Conservation (phyloP, 75 land plant species). For the Azolla pinnata region DNA sequence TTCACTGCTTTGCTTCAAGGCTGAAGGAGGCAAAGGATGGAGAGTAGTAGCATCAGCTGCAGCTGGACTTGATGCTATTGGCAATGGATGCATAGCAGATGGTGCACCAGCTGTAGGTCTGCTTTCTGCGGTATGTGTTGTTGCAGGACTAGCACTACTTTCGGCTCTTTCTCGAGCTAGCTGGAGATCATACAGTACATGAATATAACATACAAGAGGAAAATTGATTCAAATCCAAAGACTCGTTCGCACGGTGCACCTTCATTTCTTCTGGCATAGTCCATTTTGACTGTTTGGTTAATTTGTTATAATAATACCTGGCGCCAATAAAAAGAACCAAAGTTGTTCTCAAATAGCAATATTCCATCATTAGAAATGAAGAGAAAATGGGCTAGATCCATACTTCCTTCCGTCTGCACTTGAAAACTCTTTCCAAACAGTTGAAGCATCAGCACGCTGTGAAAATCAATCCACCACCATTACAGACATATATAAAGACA, state of each 20-base stretch:
- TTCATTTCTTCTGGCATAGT: constrained; percentile 90
- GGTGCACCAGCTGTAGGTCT: constrained; percentile 16
- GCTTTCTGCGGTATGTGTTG: constrained; percentile 10
- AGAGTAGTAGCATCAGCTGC: constrained; percentile 8
- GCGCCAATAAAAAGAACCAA: constrained; percentile 2
- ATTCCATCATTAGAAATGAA: no score
- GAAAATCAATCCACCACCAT: constrained; percentile 1
- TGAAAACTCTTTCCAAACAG: constrained; percentile 89
- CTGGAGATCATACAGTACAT: constrained; percentile 23
- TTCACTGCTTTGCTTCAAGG: no score
- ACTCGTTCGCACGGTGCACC: no score
- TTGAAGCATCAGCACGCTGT: constrained; percentile 97
- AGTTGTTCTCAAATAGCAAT: no score
- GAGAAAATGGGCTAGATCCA: constrained; percentile 2
- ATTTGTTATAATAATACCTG: constrained; percentile 95
- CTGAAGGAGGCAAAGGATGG: constrained; percentile 4
- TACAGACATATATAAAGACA: constrained; percentile 1
- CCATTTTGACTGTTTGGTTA: constrained; percentile 88
- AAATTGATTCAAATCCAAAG: no score
- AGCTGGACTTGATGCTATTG: constrained; percentile 19
- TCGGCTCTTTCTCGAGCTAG: constrained; percentile 78
- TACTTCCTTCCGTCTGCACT: constrained; percentile 86
- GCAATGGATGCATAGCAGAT: constrained; percentile 9
- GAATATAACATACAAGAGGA: neutral
- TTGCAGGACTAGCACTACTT: constrained; percentile 15